Percentiles rank a stretch among this genome's conserved stretches.
Conservation (phyloP, 768 basidiomycete genomes). For the Suillus decipiens region DNA sequence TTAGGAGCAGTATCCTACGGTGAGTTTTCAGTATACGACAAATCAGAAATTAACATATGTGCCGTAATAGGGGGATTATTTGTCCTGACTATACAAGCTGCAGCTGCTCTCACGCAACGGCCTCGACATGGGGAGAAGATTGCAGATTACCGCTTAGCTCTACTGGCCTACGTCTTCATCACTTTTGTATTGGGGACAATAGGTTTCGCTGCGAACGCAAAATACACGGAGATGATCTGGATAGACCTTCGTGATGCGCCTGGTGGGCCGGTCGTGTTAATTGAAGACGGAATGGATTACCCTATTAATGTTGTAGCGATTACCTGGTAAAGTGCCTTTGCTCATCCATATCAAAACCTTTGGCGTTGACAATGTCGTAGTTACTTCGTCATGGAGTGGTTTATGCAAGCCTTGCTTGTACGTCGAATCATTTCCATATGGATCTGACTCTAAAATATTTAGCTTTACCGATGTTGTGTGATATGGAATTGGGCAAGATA, state of each 20-base stretch:
- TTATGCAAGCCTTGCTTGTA: slow-evolving; percentile 1
- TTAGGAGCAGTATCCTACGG: slow-evolving; percentile 14
- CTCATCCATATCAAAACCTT: background rate
- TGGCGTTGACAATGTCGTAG: slow-evolving; percentile 7
- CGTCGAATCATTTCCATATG: background rate
- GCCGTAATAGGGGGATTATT: background rate
- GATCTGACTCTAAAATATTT: background rate
- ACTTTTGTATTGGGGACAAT: slow-evolving; percentile 11
- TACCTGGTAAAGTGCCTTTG: slow-evolving; percentile 9
- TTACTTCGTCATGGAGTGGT: slow-evolving; percentile 20
- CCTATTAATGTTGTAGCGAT: slow-evolving; percentile 14
- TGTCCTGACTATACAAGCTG: background rate
- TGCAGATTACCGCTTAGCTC: background rate
- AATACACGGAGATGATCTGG: slow-evolving; percentile 24
- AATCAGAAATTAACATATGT: background rate
- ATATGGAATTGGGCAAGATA: slow-evolving; percentile 3
- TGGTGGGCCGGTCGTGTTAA: slow-evolving; percentile 14
- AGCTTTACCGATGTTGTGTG: background rate
- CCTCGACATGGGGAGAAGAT: slow-evolving; percentile 1
- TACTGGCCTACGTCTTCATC: slow-evolving; percentile 10
- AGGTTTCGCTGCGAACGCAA: slow-evolving; percentile 17
- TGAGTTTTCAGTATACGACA: background rate
- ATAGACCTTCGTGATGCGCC: slow-evolving; percentile 21
- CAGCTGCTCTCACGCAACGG: background rate
- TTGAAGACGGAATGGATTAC: slow-evolving; percentile 7